Percentiles rank a stretch among this genome's conserved stretches.
Evolutionary conservation across 768 basidiomycete species (phyloP).

Genomic region (Hygrophorus russula): DNA sequence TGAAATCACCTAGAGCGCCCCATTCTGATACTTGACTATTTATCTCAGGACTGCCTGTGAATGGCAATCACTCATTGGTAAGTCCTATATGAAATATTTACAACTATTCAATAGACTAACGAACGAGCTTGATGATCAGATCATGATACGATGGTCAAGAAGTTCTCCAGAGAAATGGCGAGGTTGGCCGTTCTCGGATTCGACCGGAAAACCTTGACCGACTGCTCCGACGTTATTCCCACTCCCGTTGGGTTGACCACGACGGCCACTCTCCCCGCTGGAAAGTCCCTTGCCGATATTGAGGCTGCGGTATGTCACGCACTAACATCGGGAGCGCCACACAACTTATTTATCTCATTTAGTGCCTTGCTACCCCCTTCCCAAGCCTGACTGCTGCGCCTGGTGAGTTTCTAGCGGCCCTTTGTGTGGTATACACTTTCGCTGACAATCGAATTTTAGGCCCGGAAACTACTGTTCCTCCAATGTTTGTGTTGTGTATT

Average conservation of each 20-base stretch:
- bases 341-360: not conserved
- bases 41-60: conserved; percentile 23
- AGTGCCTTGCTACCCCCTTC: conserved; percentile 16
- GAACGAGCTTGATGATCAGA: too few relatives aligned
- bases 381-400: conserved; percentile 13
- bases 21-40: not conserved
- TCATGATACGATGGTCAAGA: too few relatives aligned
- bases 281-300: conserved; percentile 17
- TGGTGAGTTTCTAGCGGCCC: conserved; percentile 3
- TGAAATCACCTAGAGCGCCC: not conserved
- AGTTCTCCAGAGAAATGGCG: too few relatives aligned
- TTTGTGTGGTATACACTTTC: not conserved
- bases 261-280: conserved; percentile 17
- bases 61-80: conserved; percentile 27
- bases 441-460: conserved; percentile 1
- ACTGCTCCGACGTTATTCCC: conserved; percentile 20
- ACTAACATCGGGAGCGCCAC: too few relatives aligned
- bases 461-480: conserved; percentile 11
- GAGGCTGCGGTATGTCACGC: conserved; percentile 16
- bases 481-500: conserved; percentile 11
- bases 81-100: not conserved
- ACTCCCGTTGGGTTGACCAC: conserved; percentile 8
- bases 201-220: conserved; percentile 9
- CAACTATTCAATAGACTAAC: not conserved
- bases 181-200: conserved; percentile 15